These are phyloP conservation scores for Rubia peregrina DNA, from an alignment of 305 asterid species.

Conservation along the genomic window DNA sequence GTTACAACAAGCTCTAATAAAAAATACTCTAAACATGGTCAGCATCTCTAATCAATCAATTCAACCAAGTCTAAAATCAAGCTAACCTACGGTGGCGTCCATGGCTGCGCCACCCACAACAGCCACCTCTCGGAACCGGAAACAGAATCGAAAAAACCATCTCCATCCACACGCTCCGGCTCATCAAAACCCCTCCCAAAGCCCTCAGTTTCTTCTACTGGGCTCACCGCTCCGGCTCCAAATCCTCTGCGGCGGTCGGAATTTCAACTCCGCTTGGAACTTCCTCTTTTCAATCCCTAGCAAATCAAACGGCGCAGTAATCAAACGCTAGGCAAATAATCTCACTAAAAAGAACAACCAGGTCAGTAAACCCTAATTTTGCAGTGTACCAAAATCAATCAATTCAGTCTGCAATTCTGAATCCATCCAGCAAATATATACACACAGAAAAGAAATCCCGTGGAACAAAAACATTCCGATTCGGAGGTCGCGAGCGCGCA, in stretches of 20 bases:
- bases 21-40: too few relatives aligned
- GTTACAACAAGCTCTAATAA: too few relatives aligned
- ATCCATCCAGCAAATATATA: too few relatives aligned
- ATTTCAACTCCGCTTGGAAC: conserved; percentile 64
- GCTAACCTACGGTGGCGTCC: neutral
- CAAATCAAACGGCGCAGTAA: conserved; percentile 39
- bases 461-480: too few relatives aligned
- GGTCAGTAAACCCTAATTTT: too few relatives aligned
- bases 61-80: too few relatives aligned
- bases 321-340: too few relatives aligned
- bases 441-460: too few relatives aligned
- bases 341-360: too few relatives aligned
- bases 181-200: conserved; percentile 44
- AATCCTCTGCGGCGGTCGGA: conserved; percentile 49
- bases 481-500: conserved; percentile 45
- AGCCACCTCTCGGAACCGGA: conserved; percentile 4
- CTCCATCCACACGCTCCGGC: conserved; percentile 59
- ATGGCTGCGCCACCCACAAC: neutral
- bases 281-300: conserved; percentile 64
- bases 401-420: too few relatives aligned
- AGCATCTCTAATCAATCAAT: too few relatives aligned
- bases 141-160: conserved; percentile 17
- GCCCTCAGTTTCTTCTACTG: conserved; percentile 72
- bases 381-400: too few relatives aligned
- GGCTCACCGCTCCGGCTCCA: conserved; percentile 54